Base-by-base conservation (phyloP, 768 basidiomycete genomes). In the Sporobolomyces pararoseus region DNA sequence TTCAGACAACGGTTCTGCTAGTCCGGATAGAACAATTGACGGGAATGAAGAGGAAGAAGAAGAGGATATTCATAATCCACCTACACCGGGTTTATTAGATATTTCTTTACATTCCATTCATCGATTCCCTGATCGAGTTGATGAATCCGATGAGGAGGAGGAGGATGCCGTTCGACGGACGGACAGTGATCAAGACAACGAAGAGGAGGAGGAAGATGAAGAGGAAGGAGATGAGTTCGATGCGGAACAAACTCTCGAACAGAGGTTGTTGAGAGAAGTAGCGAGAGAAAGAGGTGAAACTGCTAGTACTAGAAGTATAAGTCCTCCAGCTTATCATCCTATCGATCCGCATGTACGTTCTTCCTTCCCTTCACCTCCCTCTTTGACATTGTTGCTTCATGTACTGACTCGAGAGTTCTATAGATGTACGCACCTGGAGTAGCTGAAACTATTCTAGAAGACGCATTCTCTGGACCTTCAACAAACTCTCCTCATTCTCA, bases 21-120 rank as follows among this genome's bases (percentile, higher is more conserved):
- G n/a, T n/a, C n/a, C n/a, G n/a, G n/a, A 9, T 17, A 42, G 39
- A 42, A 42, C 39, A 42, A 9, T 42, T 42, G n/a, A n/a, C n/a
- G n/a, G n/a, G 39, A 17, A 27, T 0, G 71, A 70, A 21, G 71
- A 63, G 2, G 70, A 74, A 1, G 37, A 63, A 21, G 75, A 73
- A 4, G 51, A 57, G 23, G 58, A 75, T 29, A 76, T 78, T 35
- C 79, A 79, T 68, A 82, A 82, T 70, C 82, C 82, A 13, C 82
- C 82, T 19, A 82, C 82, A 42, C 82, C 82, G 0, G 81, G 81
- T 62, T 63, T 80, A 46, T 71, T 81, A 7, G 82, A 82, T 57
- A 82, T 82, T 47, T 80, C 79, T 17, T 73, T 82, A 47, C 80
- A 81, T 25, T 78, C 80, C 3, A 63, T 82, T 27, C 71, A 78